These are phyloP conservation scores for Penicillium pancosmium DNA, from an alignment of 495 filamentous ascomycete species.

Conservation along the genomic window DNA sequence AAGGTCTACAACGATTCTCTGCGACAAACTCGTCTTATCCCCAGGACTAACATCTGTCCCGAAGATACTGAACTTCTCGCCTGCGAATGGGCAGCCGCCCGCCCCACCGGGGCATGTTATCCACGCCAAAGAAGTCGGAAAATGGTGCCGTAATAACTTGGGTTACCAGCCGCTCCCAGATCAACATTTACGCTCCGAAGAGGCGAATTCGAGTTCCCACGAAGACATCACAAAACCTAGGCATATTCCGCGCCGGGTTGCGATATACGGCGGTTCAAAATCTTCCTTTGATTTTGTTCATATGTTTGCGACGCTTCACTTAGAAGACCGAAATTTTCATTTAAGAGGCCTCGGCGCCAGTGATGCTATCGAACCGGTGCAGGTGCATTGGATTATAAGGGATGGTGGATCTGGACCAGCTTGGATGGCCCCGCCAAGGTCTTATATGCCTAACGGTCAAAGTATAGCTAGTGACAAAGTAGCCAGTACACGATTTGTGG, in stretches of 20 bases:
- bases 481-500: slow-evolving; percentile 55
- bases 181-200: neutral
- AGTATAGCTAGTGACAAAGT: slow-evolving; percentile 56
- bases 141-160: slow-evolving; percentile 33
- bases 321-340: slow-evolving; percentile 16
- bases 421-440: slow-evolving; percentile 29
- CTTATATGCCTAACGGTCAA: slow-evolving; percentile 52
- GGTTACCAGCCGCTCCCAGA: slow-evolving; percentile 29
- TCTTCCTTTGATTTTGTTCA: slow-evolving; percentile 72
- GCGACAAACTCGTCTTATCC: slow-evolving; percentile 65
- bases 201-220: neutral
- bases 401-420: slow-evolving; percentile 51
- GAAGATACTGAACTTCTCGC: slow-evolving; percentile 37
- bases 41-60: slow-evolving; percentile 65
- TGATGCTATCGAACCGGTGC: slow-evolving; percentile 41
- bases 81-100: neutral
- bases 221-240: neutral
- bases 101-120: slow-evolving; percentile 47
- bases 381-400: slow-evolving; percentile 75
- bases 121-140: slow-evolving; percentile 34
- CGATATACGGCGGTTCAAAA: slow-evolving; percentile 68
- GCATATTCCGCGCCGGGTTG: slow-evolving; percentile 35
- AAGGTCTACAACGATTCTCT: slow-evolving; percentile 31
- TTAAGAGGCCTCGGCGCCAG: slow-evolving; percentile 2
- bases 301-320: slow-evolving; percentile 54